phyloP scores from a whole-genome alignment of 306 rosid genomes.

The Phaseolus lunatus region DNA sequence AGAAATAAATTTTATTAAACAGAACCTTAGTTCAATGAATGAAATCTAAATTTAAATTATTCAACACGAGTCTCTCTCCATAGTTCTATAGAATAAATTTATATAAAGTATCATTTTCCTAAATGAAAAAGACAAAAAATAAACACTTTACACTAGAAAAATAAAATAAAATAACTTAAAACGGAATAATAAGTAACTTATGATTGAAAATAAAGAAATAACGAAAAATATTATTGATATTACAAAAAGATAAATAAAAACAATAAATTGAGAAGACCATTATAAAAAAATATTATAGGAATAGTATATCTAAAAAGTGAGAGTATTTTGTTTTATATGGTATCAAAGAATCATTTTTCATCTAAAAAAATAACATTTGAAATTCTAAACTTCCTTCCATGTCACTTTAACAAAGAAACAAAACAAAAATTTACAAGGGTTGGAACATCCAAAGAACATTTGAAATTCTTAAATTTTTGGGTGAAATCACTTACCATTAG shows the following conservation, averaged over 20 bases:
- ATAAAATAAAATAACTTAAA: not conserved
- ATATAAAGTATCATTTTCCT: not conserved
- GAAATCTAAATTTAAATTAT: not conserved
- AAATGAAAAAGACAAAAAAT: not conserved
- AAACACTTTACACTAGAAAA: not conserved
- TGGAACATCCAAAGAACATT: no score
- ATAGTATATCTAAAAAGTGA: not conserved
- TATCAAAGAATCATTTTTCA: no score
- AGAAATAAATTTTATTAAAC: no score
- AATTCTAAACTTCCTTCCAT: not conserved
- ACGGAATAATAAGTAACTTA: not conserved
- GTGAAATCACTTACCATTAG: slow-evolving; percentile 61
- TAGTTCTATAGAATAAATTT: not conserved
- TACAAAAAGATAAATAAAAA: not conserved
- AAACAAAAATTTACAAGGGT: no score
- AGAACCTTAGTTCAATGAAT: not conserved
- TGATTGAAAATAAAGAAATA: not conserved
- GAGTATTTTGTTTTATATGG: no score
- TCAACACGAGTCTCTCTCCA: not conserved
- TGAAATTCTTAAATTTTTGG: not conserved
- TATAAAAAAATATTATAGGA: not conserved
- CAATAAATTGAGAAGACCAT: not conserved
- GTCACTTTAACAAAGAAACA: no score
- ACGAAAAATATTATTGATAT: not conserved
- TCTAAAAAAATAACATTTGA: no score